phyloP scores from a whole-genome alignment of 495 filamentous ascomycete genomes.

The Penicillium riverlandense region DNA sequence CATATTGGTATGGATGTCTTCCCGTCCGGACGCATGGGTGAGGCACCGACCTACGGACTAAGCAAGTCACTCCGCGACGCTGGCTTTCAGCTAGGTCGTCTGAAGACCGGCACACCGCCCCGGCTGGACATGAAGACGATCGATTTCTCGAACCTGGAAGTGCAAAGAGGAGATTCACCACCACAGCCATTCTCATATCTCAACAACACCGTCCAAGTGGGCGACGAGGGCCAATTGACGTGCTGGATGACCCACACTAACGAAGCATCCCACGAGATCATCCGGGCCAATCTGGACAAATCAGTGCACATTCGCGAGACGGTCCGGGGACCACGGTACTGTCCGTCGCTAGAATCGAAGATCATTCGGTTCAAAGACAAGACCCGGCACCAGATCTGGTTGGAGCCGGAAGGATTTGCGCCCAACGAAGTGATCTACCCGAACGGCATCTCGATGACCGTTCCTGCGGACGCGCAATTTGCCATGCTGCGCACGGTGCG shows the following conservation, averaged over 20 bases:
- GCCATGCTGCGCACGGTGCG: constrained; percentile 74
- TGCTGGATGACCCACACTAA: constrained; percentile 87
- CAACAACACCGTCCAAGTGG: constrained; percentile 65
- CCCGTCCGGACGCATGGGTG: constrained; percentile 87
- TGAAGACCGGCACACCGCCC: constrained; percentile 95
- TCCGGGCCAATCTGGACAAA: constrained; percentile 81
- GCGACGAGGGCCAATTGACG: constrained; percentile 62
- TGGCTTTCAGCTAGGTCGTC: constrained; percentile 81
- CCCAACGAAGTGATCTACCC: constrained; percentile 85
- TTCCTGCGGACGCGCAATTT: constrained; percentile 79
- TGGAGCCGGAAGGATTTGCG: constrained; percentile 93
- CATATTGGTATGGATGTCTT: constrained; percentile 82
- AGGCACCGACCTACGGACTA: constrained; percentile 87
- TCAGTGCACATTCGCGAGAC: constrained; percentile 95
- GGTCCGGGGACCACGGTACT: constrained; percentile 89
- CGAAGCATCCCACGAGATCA: constrained; percentile 70
- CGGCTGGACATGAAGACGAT: constrained; percentile 78
- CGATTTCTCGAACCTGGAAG: constrained; percentile 62
- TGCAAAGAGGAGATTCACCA: constrained; percentile 75
- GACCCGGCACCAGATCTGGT: constrained; percentile 81
- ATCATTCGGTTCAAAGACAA: constrained; percentile 79
- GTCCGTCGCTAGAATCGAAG: constrained; percentile 92
- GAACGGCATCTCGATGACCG: constrained; percentile 94
- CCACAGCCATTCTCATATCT: constrained; percentile 90
- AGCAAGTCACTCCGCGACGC: constrained; percentile 86